These are phyloP conservation scores for Paecilomyces formosus DNA, from an alignment of 2,329 filamentous ascomycete species.

Conservation along the genomic window DNA sequence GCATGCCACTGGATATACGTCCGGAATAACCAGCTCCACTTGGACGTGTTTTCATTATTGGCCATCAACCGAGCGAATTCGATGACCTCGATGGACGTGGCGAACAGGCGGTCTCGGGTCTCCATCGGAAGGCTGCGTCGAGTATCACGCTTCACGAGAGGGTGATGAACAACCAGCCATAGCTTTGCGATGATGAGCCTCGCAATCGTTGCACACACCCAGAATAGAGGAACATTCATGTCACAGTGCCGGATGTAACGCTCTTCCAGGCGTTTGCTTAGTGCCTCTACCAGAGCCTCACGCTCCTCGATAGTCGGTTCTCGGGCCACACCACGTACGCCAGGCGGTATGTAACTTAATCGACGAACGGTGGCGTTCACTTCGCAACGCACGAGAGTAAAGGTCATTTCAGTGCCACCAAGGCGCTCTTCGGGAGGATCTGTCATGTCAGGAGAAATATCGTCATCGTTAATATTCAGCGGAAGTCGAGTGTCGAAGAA, in stretches of 20 bases:
- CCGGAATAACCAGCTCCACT: constrained; percentile 59
- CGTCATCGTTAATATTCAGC: constrained; percentile 46
- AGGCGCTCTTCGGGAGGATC: constrained; percentile 42
- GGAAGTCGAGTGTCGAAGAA: constrained; percentile 43
- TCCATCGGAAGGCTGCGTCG: constrained; percentile 52
- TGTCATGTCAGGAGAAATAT: constrained; percentile 42
- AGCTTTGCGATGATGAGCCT: constrained; percentile 70
- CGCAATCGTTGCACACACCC: constrained; percentile 61
- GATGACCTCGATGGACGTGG: constrained; percentile 66
- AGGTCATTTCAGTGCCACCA: constrained; percentile 49
- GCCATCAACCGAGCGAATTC: constrained; percentile 63
- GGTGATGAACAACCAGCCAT: constrained; percentile 70
- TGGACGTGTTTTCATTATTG: constrained; percentile 52
- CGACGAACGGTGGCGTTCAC: constrained; percentile 38
- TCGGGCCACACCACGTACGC: constrained; percentile 11
- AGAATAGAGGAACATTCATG: constrained; percentile 51
- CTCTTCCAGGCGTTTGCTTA: constrained; percentile 48
- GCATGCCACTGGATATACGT: constrained; percentile 62
- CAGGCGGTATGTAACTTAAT: constrained; percentile 29
- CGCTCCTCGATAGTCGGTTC: constrained; percentile 25
- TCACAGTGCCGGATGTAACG: constrained; percentile 49
- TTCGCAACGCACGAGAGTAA: constrained; percentile 46
- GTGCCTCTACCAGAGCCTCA: constrained; percentile 42
- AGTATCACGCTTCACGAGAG: constrained; percentile 54
- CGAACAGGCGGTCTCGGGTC: constrained; percentile 61